Conservation (phyloP, 148 eudicot species). For the Rhododendron mucronatum region DNA sequence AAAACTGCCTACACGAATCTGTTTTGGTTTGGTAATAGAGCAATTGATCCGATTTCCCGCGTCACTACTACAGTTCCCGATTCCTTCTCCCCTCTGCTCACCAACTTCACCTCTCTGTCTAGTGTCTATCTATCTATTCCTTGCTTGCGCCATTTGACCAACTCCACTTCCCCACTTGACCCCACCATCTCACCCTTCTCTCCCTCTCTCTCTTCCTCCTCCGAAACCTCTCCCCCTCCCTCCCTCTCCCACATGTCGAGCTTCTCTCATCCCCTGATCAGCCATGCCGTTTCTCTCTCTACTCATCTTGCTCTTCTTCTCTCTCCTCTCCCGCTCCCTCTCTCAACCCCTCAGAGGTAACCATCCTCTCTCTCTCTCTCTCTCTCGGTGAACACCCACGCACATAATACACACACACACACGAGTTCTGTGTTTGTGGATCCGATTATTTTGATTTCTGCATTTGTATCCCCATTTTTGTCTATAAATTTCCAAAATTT, state of each 20-base stretch:
- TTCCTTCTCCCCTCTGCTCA: conserved; percentile 11
- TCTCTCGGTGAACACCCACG: neutral
- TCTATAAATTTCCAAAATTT: neutral
- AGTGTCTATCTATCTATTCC: conserved; percentile 25
- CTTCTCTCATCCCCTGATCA: conserved; percentile 1
- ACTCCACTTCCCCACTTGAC: conserved; percentile 17
- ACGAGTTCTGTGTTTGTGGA: neutral
- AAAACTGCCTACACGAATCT: too few species aligned
- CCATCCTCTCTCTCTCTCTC: neutral
- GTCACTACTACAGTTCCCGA: neutral
- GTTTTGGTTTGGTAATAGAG: too few species aligned
- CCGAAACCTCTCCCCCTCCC: neutral
- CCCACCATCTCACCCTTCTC: neutral
- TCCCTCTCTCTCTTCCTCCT: conserved; percentile 14
- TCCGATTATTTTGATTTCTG: neutral
- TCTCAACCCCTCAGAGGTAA: conserved; percentile 59
- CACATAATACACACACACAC: neutral
- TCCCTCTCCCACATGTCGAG: neutral
- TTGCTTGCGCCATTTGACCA: conserved; percentile 27
- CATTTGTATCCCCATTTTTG: neutral
- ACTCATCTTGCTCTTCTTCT: conserved; percentile 20
- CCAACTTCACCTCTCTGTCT: conserved; percentile 21
- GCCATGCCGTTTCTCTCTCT: conserved; percentile 27
- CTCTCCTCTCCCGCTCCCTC: conserved; percentile 16
- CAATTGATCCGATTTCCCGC: conserved; percentile 13